phyloP scores from a whole-genome alignment of 2,329 filamentous ascomycete species.

The Fusarium sp. region DNA sequence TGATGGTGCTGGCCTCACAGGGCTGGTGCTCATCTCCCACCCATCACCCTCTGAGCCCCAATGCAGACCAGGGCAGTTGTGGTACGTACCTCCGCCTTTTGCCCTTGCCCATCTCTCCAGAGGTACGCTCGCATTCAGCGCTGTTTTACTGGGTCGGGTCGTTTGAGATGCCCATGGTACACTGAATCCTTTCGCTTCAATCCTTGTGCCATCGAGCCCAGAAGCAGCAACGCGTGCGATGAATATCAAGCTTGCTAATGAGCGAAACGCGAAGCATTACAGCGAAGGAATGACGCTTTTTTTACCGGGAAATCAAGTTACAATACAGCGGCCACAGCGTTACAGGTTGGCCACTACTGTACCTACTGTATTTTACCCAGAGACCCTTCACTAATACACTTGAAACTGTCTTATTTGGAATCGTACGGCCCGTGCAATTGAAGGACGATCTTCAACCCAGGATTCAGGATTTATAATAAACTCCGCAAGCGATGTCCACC shows the following conservation, averaged over 20 bases:
- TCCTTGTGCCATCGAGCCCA: constrained; percentile 4
- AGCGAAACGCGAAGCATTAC: constrained; percentile 4
- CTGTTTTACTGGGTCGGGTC: constrained; percentile 10
- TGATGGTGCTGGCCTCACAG: constrained; percentile 41
- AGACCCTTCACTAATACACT: constrained; percentile 19
- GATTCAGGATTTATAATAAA: constrained; percentile 24
- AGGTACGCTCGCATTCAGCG: constrained; percentile 25
- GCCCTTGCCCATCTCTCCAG: constrained; percentile 10
- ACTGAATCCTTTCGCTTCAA: constrained; percentile 20
- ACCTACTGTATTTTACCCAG: neutral
- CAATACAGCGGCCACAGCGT: neutral
- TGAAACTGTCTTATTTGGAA: constrained; percentile 35
- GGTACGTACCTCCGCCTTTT: constrained; percentile 41
- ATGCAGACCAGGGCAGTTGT: neutral
- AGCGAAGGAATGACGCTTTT: neutral
- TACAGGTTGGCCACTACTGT: neutral
- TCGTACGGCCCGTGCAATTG: constrained; percentile 16
- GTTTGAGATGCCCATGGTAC: constrained; percentile 10
- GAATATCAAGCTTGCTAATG: neutral
- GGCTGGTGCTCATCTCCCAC: constrained; percentile 37
- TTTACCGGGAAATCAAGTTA: neutral
- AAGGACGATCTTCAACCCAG: constrained; percentile 12
- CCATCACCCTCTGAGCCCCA: constrained; percentile 31
- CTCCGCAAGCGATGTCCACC: constrained; percentile 33
- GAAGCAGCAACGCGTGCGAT: neutral